These are phyloP conservation scores for Nakazawaea ernobii DNA, from an alignment of 805 yeast genomes.

Conservation along the genomic window DNA sequence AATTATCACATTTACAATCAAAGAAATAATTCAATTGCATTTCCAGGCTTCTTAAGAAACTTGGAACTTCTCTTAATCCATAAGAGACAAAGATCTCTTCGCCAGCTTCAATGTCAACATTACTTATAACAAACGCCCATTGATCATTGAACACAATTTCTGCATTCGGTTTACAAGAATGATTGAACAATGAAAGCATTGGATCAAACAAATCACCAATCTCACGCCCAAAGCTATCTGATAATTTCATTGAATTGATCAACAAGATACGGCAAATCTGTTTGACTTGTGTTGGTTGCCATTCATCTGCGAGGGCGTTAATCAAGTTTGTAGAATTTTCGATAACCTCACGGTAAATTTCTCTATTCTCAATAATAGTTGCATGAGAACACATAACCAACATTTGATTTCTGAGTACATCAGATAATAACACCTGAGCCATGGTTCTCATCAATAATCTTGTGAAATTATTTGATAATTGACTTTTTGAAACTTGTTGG, in stretches of 20 bases:
- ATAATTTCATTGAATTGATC: conserved; percentile 25
- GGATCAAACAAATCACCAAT: conserved; percentile 33
- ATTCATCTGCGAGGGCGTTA: background rate
- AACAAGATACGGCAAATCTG: conserved; percentile 12
- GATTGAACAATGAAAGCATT: conserved; percentile 31
- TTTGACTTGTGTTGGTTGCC: background rate
- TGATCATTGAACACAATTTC: conserved; percentile 18
- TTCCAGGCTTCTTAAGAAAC: conserved; percentile 19
- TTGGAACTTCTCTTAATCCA: conserved; percentile 23
- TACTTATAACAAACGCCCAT: conserved; percentile 16
- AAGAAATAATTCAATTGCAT: conserved; percentile 28
- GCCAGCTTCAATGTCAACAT: conserved; percentile 15
- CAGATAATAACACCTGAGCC: background rate
- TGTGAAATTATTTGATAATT: background rate
- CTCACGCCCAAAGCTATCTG: conserved; percentile 21
- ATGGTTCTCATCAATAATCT: background rate
- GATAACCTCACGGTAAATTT: background rate
- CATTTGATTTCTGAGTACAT: background rate
- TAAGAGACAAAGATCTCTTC: conserved; percentile 29
- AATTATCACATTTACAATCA: conserved; percentile 26
- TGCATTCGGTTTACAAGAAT: conserved; percentile 34
- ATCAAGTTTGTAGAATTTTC: background rate
- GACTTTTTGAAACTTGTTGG: background rate
- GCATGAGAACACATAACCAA: background rate
- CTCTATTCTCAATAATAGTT: background rate